These are phyloP conservation scores for Aspergillus clavatus DNA, from an alignment of 2,329 filamentous ascomycete genomes.

Conservation along the genomic window DNA sequence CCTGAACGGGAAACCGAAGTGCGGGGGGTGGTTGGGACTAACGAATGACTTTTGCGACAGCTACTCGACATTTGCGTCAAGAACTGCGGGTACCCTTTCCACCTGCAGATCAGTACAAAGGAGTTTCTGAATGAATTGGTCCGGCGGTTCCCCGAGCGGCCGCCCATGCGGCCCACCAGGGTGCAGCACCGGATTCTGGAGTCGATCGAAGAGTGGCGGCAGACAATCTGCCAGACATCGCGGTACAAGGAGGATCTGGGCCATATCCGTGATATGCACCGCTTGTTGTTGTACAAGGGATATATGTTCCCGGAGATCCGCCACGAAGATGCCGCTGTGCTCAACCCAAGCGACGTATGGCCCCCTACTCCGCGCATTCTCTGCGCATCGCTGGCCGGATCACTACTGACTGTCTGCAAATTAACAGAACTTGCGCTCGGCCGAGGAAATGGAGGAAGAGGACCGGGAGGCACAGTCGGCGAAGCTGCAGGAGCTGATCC, in stretches of 20 bases:
- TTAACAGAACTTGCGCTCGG: constrained; percentile 80
- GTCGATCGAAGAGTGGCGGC: constrained; percentile 95
- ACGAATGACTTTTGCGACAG: constrained; percentile 34
- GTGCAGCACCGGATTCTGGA: constrained; percentile 92
- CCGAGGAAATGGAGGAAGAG: constrained; percentile 98
- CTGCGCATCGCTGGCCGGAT: neutral
- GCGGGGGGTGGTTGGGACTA: too few species aligned
- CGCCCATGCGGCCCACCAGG: constrained; percentile 75
- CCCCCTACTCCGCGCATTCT: constrained; percentile 1
- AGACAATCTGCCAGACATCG: constrained; percentile 97
- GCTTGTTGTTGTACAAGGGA: constrained; percentile 90
- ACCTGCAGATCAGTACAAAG: constrained; percentile 96
- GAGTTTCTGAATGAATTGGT: constrained; percentile 99
- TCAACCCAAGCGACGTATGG: constrained; percentile 94
- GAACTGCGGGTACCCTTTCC: constrained; percentile 98
- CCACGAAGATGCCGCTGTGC: constrained; percentile 87
- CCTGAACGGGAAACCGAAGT: neutral
- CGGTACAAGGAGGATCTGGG: constrained; percentile 96
- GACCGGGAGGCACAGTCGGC: constrained; percentile 91
- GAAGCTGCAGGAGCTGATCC: constrained; percentile 96
- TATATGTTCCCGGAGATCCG: constrained; percentile 92
- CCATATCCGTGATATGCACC: constrained; percentile 96
- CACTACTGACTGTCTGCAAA: constrained; percentile 22
- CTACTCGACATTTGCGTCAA: constrained; percentile 98
- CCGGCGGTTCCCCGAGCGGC: constrained; percentile 88